Percentiles rank a stretch among this genome's conserved stretches.
Conservation (phyloP, 495 filamentous ascomycete species). For the Echria macrotheca region DNA sequence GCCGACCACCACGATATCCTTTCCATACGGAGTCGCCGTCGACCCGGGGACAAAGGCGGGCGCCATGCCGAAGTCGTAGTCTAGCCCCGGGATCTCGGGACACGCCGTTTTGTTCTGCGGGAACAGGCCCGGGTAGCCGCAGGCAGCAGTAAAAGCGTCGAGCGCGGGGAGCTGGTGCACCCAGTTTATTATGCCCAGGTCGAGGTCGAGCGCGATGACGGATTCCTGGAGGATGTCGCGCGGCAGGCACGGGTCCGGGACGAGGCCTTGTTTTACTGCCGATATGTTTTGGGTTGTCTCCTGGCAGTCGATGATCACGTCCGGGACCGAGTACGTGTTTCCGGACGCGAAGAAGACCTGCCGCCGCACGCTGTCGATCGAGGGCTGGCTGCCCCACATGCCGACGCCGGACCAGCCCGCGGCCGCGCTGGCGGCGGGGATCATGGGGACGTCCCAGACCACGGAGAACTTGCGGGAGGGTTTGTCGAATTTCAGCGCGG, state of each 20-base stretch:
- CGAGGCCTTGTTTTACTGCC: neutral
- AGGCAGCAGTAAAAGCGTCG: conserved; percentile 30
- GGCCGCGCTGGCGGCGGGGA: conserved; percentile 8
- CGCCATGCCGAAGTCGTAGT: conserved; percentile 42
- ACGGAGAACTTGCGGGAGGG: conserved; percentile 14
- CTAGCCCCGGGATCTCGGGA: conserved; percentile 28
- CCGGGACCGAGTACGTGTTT: conserved; percentile 28
- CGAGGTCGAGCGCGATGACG: conserved; percentile 30
- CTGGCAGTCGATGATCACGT: conserved; percentile 12
- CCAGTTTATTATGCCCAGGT: conserved; percentile 27
- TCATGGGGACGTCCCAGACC: conserved; percentile 25
- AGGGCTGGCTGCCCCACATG: conserved; percentile 38
- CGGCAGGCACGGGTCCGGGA: conserved; percentile 3
- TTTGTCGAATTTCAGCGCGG: conserved; percentile 20
- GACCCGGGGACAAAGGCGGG: conserved; percentile 29
- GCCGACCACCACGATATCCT: conserved; percentile 31
- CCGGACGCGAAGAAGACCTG: conserved; percentile 37
- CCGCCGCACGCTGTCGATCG: conserved; percentile 25
- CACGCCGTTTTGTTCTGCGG: conserved; percentile 22
- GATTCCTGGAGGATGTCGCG: conserved; percentile 29
- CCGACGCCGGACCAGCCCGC: conserved; percentile 26
- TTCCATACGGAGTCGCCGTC: too few relatives aligned
- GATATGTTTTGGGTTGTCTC: neutral
- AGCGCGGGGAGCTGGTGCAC: conserved; percentile 20
- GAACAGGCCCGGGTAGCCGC: conserved; percentile 12